phyloP scores from a whole-genome alignment of 768 basidiomycete species.

The Cyclocybe aegerita region DNA sequence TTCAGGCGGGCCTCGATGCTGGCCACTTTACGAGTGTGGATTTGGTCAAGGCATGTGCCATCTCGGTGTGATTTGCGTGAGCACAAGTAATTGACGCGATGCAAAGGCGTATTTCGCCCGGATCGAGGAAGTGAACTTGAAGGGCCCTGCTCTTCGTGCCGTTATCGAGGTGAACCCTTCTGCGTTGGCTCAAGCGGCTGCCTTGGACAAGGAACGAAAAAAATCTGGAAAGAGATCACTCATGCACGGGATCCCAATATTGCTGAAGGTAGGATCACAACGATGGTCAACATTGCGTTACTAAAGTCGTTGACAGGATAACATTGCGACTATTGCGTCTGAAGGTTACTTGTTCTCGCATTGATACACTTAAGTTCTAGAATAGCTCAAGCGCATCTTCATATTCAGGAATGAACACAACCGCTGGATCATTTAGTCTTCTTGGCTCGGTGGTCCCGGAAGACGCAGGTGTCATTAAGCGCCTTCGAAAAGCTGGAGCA shows the following conservation, averaged over 20 bases:
- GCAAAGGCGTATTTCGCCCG: slow-evolving; percentile 64
- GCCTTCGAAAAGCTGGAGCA: slow-evolving; percentile 40
- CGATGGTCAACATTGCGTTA: neutral
- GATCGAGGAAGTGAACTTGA: slow-evolving; percentile 67
- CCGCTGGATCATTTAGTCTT: slow-evolving; percentile 43
- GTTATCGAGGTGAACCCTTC: slow-evolving; percentile 57
- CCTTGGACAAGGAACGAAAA: slow-evolving; percentile 45
- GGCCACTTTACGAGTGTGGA: slow-evolving; percentile 59
- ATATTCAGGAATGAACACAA: slow-evolving; percentile 42
- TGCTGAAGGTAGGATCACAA: slow-evolving; percentile 41
- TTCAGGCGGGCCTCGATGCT: slow-evolving; percentile 50
- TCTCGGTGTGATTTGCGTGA: neutral
- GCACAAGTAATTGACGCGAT: neutral
- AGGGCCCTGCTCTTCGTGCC: slow-evolving; percentile 56
- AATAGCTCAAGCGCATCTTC: neutral
- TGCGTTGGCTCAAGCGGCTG: slow-evolving; percentile 51
- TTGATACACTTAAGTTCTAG: neutral
- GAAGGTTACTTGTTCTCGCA: slow-evolving; percentile 31
- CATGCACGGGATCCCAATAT: slow-evolving; percentile 54
- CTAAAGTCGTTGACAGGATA: slow-evolving; percentile 32
- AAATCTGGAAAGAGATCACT: slow-evolving; percentile 40
- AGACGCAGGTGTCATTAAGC: slow-evolving; percentile 45
- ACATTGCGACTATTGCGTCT: slow-evolving; percentile 44
- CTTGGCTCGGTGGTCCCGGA: slow-evolving; percentile 42
- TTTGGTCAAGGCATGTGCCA: slow-evolving; percentile 50